These are phyloP conservation scores for Cryptococcus deneoformans DNA, from an alignment of 1,284 basidiomycete species.

Conservation along the genomic window DNA sequence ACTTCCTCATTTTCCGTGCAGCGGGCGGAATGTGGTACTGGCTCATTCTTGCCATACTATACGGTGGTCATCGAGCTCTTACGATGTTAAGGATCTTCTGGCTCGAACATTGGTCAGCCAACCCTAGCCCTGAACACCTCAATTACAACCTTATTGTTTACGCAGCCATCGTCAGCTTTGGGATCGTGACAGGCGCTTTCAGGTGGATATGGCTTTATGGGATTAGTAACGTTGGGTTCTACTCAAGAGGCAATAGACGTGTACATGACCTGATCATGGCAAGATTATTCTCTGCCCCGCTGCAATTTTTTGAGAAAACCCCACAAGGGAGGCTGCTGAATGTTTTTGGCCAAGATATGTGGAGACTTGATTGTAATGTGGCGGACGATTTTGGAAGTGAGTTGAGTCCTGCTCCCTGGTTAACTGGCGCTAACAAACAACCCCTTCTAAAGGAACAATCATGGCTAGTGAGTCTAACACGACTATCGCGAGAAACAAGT, in stretches of 20 bases:
- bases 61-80: conserved; percentile 21
- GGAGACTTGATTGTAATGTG: conserved; percentile 53
- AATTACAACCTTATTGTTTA: conserved; percentile 38
- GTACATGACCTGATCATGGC: conserved; percentile 61
- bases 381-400: conserved; percentile 62
- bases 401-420: neutral
- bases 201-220: conserved; percentile 50
- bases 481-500: too few species aligned
- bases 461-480: conserved; percentile 8
- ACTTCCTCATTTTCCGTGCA: conserved; percentile 37
- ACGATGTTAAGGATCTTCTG: conserved; percentile 23
- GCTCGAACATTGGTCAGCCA: conserved; percentile 40
- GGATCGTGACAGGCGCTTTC: conserved; percentile 21
- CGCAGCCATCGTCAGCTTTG: conserved; percentile 15
- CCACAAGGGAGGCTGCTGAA: conserved; percentile 64
- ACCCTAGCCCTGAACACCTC: conserved; percentile 25
- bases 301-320: conserved; percentile 78
- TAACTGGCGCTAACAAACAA: neutral
- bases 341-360: conserved; percentile 56
- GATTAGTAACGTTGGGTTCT: conserved; percentile 53
- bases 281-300: conserved; percentile 63
- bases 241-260: conserved; percentile 59
- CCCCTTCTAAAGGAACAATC: conserved; percentile 7
- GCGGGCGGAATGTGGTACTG: conserved; percentile 50
- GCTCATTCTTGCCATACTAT: conserved; percentile 29